phyloP scores from a whole-genome alignment of 2,329 filamentous ascomycete species.

The Cercospora brassicicola region DNA sequence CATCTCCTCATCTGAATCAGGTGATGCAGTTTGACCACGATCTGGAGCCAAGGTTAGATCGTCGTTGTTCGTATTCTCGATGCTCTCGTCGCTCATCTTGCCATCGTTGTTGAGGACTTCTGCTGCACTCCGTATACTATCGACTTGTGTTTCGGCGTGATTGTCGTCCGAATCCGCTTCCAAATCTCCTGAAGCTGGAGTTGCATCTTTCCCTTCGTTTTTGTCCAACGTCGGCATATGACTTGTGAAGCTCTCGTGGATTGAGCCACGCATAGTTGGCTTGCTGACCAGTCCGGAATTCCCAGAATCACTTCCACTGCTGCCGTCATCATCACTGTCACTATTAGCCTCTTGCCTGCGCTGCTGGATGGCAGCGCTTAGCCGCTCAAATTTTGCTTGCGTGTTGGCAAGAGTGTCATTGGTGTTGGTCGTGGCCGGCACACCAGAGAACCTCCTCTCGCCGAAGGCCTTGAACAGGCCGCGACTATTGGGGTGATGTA shows the following conservation, averaged over 20 bases:
- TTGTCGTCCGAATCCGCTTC: neutral
- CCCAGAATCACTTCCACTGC: conserved; percentile 10
- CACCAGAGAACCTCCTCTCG: neutral
- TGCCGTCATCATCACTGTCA: conserved; percentile 7
- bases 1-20: neutral
- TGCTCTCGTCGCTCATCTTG: neutral
- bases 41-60: neutral
- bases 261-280: conserved; percentile 10
- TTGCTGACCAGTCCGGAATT: neutral
- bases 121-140: neutral
- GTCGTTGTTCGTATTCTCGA: neutral
- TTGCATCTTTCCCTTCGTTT: neutral
- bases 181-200: neutral
- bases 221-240: neutral
- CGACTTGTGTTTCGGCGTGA: neutral
- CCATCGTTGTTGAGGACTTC: neutral
- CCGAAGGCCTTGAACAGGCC: neutral
- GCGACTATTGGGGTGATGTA: neutral
- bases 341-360: neutral
- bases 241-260: conserved; percentile 18
- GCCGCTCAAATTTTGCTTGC: conserved; percentile 1
- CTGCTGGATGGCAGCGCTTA: neutral
- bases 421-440: neutral
- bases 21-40: neutral
- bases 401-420: conserved; percentile 3